phyloP scores from a whole-genome alignment of 768 basidiomycete species.

The Panaeolus papilionaceus region DNA sequence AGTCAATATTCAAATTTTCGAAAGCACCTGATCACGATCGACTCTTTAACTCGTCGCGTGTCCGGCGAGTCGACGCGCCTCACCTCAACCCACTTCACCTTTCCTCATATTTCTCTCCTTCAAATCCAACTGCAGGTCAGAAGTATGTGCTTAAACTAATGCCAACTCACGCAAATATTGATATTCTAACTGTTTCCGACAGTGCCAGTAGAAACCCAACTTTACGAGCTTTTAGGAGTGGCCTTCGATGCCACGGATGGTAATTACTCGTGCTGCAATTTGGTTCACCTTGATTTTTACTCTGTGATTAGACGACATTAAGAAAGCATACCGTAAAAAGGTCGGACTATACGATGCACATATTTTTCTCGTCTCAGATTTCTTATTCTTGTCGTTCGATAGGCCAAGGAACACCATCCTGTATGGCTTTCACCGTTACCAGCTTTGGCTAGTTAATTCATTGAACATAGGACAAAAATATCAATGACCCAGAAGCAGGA shows the following conservation, averaged over 20 bases:
- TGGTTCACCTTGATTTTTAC: constrained; percentile 25
- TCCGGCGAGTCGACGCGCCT: constrained; percentile 17
- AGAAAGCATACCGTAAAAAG: constrained; percentile 94
- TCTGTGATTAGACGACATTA: constrained; percentile 72
- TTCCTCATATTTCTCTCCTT: constrained; percentile 2
- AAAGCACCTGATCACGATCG: constrained; percentile 19
- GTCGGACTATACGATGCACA: constrained; percentile 44
- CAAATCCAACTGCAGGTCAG: neutral
- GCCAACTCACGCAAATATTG: neutral
- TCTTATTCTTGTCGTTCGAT: constrained; percentile 22
- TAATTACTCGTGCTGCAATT: constrained; percentile 33
- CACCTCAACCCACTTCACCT: constrained; percentile 5
- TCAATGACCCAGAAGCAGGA: constrained; percentile 84
- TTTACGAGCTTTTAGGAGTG: constrained; percentile 89
- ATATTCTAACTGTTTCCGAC: neutral
- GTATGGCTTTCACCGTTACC: constrained; percentile 43
- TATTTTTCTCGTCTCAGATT: constrained; percentile 18
- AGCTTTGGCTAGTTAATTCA: constrained; percentile 11
- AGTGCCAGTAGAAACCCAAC: constrained; percentile 80
- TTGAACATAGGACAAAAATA: constrained; percentile 64
- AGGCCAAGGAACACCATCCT: constrained; percentile 91
- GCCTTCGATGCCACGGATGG: constrained; percentile 73
- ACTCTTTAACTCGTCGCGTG: constrained; percentile 19
- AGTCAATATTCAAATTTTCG: constrained; percentile 37
- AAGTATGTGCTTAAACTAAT: constrained; percentile 5